Conservation (phyloP, 371 early-diverging fungal genomes). For the Coemansia sp. region DNA sequence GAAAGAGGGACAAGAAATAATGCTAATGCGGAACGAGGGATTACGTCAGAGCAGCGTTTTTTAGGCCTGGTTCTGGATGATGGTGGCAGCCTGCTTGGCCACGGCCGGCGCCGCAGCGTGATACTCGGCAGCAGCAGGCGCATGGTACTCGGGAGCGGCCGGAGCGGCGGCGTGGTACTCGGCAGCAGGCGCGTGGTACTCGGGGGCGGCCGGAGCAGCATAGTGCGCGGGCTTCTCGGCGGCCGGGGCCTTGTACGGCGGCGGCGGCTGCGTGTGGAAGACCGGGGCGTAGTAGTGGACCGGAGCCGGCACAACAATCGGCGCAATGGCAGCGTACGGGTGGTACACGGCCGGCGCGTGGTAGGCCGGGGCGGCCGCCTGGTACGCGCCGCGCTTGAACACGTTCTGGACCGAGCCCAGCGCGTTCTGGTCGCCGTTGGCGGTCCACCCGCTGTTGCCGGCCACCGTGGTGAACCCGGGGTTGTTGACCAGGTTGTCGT, state of each 20-base stretch:
- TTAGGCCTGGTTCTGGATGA: conserved; percentile 18
- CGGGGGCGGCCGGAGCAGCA: conserved; percentile 8
- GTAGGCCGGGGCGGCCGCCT: conserved; percentile 3
- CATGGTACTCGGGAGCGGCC: background rate
- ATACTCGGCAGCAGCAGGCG: conserved; percentile 6
- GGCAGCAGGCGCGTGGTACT: conserved; percentile 3
- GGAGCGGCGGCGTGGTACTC: conserved; percentile 1
- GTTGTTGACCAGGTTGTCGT: conserved; percentile 35
- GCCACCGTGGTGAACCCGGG: conserved; percentile 6
- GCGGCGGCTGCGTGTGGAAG: conserved; percentile 3
- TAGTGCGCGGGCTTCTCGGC: conserved; percentile 9
- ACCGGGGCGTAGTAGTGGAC: conserved; percentile 22
- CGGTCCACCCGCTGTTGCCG: conserved; percentile 32
- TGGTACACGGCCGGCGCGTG: conserved; percentile 12
- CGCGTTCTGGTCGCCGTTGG: conserved; percentile 25
- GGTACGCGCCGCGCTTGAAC: conserved; percentile 12
- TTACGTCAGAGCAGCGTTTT: background rate
- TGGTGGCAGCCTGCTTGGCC: conserved; percentile 6
- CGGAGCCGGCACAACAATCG: conserved; percentile 16
- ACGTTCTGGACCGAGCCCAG: conserved; percentile 26
- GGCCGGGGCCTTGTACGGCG: conserved; percentile 3
- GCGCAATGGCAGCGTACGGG: conserved; percentile 6
- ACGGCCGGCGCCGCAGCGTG: conserved; percentile 4
- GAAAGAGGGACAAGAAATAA: background rate
- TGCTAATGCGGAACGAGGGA: background rate